Conservation (phyloP, 2,329 filamentous ascomycete genomes). For the Pseudopyricularia javanii region DNA sequence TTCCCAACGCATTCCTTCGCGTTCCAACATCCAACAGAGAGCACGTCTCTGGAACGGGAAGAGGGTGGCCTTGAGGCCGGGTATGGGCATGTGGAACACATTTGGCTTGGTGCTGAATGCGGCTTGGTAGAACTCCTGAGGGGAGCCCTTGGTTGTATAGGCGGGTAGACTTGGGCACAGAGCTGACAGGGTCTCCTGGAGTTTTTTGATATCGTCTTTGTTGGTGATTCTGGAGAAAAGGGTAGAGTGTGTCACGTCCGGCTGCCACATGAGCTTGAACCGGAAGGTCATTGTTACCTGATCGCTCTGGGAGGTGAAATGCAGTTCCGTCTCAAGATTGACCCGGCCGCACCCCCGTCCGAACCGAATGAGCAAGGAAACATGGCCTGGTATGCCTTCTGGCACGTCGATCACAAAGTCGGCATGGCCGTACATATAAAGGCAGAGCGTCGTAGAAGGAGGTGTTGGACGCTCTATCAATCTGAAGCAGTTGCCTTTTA, state of each 20-base stretch:
- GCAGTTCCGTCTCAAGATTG: background rate
- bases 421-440: background rate
- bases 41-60: slow-evolving; percentile 64
- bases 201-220: no score
- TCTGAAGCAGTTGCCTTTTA: background rate
- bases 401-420: background rate
- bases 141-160: slow-evolving; percentile 20
- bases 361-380: background rate
- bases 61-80: slow-evolving; percentile 34
- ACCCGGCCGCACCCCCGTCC: background rate
- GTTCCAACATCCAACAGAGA: slow-evolving; percentile 55
- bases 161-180: background rate
- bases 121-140: slow-evolving; percentile 55
- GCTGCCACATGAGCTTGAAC: background rate
- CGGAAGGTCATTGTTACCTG: background rate
- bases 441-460: background rate
- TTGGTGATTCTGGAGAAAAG: no score
- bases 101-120: slow-evolving; percentile 46
- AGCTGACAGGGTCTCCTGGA: background rate
- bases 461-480: background rate
- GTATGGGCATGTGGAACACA: slow-evolving; percentile 27
- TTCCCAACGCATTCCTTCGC: slow-evolving; percentile 49
- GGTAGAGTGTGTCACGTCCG: background rate
- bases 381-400: background rate
- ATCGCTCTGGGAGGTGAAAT: background rate